Evolutionary conservation across 768 basidiomycete species (phyloP), one percentile per base, ranked within the genome.

Genomic region (Naganishia antarctica): DNA sequence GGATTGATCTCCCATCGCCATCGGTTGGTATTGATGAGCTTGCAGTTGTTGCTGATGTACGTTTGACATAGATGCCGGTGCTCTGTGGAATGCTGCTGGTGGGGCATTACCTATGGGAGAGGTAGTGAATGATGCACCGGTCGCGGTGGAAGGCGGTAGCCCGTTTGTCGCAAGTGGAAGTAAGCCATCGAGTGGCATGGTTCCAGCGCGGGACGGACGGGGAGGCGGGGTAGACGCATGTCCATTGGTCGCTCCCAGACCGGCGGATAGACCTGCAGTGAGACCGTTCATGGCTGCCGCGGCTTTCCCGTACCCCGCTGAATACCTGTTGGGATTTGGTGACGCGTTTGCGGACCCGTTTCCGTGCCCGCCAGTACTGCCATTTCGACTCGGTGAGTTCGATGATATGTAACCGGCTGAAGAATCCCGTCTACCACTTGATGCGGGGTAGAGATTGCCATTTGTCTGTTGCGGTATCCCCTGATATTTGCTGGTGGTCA

Each of bases 311-410:
- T 53, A 66, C 16, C 76, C 73, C 23, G 69, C 66, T 0, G 76
- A 77, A 60, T 72, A 74, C 46, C 76, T 57, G 65, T 77, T 77
- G 9, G 70, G 73, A 61, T 77, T 77, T 8, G 76, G 76, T 11
- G 76, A 75, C 49, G 70, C 73, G 13, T 67, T 41, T 3, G 68
- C 66, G 8, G 74, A 76, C 44, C 69, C 71, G 21, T 63, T 64
- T 4, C 59, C 48, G 50, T 53, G 34, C 18, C 15, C 49, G 16
- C 59, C 18, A 1, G 31, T 60, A 51, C 43, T 34, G 45, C 48
- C 59, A 60, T 25, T 31, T 65, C 43, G 46, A 12, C 34, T 44
- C 16, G 51, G 51, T 13, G 63, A 64, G 16, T 59, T 59, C 6
- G 59, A 60, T 23, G 31, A 45, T 21, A 44, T 7, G 4, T 44